Base-by-base conservation (phyloP, 768 basidiomycete species). In the Xanthoconium stramineum region DNA sequence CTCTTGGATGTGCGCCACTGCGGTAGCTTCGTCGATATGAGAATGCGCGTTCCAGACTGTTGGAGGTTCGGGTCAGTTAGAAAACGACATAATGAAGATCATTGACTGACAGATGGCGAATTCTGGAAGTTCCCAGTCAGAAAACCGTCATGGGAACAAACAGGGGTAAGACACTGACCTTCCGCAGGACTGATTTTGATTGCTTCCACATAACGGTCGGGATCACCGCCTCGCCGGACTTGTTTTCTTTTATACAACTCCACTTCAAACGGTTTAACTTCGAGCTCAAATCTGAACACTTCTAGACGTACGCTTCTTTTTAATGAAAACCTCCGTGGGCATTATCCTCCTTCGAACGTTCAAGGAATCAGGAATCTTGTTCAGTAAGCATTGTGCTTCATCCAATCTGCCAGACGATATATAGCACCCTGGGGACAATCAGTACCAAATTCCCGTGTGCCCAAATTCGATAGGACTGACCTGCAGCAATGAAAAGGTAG, bases 41-140 rank as follows among this genome's bases (percentile, higher is more conserved):
- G 80, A 68, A 65, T 90, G 85, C 1, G 79, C 85, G 64, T 91
- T 92, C 89, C 90, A 91, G 71, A 91, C 88, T 89, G 53, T 45
- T 2, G 53, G 15, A 38, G 12, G 48, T 20, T 7, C 36, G 56
- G 12, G 51, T 61, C 29, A 66, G 60, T 48, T 0, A 32, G 24
- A 24, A 33, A 32, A 33, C 12, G 20, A 36, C 3, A 9, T 13
- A 19, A 39, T n/a, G 24, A 13, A 28, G 36, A 32, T 38, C 24
- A n/a, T 19, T 11, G 3, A 75, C 84, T 60, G 63, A 90, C 89
- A 90, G 49, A 91, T 78, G 3, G 73, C 85, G 30, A 92, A 76
- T 66, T 91, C 90, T 86, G 30, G 57, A 39, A 49, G 33, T 12
- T 35, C 20, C 24, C 42, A 3, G 50, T 66, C 57, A 61, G 44